A percentile compares a stretch with the other conserved stretches of the same genome.
Conservation (phyloP, 495 filamentous ascomycete species). For the Chlorociboria aeruginascens region DNA sequence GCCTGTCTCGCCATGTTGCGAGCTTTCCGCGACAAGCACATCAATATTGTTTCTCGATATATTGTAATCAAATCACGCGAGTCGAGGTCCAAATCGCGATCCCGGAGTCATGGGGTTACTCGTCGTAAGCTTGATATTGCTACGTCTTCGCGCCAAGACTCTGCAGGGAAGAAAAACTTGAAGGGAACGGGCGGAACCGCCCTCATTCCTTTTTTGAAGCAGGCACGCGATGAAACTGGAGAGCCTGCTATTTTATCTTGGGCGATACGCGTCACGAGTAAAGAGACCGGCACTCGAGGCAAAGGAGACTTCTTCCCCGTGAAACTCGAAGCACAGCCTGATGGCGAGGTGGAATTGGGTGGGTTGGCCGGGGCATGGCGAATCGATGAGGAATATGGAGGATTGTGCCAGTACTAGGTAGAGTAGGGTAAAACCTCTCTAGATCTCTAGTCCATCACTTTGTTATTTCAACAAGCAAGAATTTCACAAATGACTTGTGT, state of each 20-base stretch:
- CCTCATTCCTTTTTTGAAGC: constrained; percentile 86
- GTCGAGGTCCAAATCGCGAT: constrained; percentile 34
- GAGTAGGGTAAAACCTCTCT: no score
- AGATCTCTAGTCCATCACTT: not conserved
- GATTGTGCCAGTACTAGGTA: constrained; percentile 47
- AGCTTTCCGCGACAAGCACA: constrained; percentile 85
- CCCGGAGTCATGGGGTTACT: constrained; percentile 23
- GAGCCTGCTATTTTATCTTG: constrained; percentile 82
- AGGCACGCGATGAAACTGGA: constrained; percentile 89
- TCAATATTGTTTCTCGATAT: constrained; percentile 92
- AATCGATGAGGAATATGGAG: constrained; percentile 71
- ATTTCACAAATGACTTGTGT: no score
- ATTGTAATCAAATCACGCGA: constrained; percentile 67
- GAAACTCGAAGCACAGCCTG: constrained; percentile 53
- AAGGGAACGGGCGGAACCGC: constrained; percentile 89
- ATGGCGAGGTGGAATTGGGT: constrained; percentile 54
- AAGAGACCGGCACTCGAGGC: constrained; percentile 26
- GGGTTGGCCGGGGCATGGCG: constrained; percentile 80
- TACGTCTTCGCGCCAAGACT: constrained; percentile 37
- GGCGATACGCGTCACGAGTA: constrained; percentile 63
- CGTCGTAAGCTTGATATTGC: constrained; percentile 52
- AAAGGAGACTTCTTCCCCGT: constrained; percentile 46
- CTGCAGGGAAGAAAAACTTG: constrained; percentile 39
- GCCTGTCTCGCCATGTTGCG: constrained; percentile 84
- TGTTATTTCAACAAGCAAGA: no score